Conservation (phyloP, 148 eudicot genomes). For the Oxyria digyna region DNA sequence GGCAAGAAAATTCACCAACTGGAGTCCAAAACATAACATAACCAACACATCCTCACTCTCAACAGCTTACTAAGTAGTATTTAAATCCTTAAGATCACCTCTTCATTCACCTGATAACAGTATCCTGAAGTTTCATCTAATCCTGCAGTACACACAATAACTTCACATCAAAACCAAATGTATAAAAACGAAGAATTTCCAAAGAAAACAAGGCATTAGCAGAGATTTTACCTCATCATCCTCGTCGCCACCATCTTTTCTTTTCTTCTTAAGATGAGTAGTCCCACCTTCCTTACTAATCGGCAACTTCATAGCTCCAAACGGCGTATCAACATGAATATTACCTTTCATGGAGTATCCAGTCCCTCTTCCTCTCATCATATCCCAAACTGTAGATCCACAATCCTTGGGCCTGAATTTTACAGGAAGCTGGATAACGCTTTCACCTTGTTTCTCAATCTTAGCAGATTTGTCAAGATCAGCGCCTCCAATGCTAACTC, state of each 20-base stretch:
- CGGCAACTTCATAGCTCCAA: constrained; percentile 85
- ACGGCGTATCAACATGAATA: constrained; percentile 74
- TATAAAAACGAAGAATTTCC: not conserved
- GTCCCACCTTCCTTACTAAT: constrained; percentile 82
- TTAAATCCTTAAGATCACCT: too few relatives aligned
- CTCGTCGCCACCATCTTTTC: constrained; percentile 53
- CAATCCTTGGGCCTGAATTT: constrained; percentile 85
- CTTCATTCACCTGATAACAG: too few relatives aligned
- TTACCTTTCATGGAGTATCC: constrained; percentile 86
- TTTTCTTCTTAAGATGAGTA: constrained; percentile 70
- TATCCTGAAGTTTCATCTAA: not conserved
- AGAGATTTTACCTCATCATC: constrained; percentile 45
- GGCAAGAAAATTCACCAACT: not conserved
- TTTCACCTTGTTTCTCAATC: constrained; percentile 47
- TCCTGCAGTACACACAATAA: not conserved
- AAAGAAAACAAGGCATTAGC: not conserved
- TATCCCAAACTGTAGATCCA: constrained; percentile 93
- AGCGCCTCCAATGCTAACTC: constrained; percentile 67
- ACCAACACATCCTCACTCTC: not conserved
- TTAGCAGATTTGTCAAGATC: constrained; percentile 52
- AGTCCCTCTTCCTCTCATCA: constrained; percentile 87
- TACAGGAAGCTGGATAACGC: constrained; percentile 52
- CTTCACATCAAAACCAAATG: not conserved
- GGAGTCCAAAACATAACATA: not conserved
- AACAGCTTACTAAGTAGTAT: not conserved